A percentile compares a stretch with the other conserved stretches of the same genome.
Conservation (phyloP, 768 basidiomycete species). For the Lactarius deliciosus region DNA sequence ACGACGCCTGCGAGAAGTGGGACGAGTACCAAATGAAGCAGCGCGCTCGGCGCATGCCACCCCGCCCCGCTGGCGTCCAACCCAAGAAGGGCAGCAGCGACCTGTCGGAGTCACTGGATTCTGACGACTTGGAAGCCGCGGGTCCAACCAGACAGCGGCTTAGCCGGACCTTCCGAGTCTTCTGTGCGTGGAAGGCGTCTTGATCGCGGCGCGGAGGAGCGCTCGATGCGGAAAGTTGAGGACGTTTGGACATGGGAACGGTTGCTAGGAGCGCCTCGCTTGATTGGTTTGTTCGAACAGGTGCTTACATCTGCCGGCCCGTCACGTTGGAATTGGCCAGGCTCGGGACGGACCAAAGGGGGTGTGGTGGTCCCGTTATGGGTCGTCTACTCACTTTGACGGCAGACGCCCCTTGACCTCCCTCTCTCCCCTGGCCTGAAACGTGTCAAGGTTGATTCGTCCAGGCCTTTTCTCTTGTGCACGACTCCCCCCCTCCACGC, state of each 20-base stretch:
- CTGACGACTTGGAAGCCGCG: conserved; percentile 18
- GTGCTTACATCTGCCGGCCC: conserved; percentile 3
- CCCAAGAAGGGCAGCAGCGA: conserved; percentile 14
- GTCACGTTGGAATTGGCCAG: neutral
- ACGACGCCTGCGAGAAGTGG: conserved; percentile 58
- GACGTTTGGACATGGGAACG: conserved; percentile 15
- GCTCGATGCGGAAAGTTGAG: conserved; percentile 1
- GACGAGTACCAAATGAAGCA: conserved; percentile 47
- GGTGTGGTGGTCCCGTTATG: conserved; percentile 11
- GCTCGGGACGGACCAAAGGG: conserved; percentile 4
- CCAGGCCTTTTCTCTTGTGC: neutral
- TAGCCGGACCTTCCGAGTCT: conserved; percentile 55
- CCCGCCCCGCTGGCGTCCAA: conserved; percentile 1
- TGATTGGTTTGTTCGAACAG: conserved; percentile 1
- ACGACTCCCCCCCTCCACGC: neutral
- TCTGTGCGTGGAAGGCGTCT: conserved; percentile 57
- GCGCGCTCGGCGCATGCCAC: conserved; percentile 28
- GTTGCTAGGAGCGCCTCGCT: conserved; percentile 19
- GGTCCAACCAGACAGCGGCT: conserved; percentile 36
- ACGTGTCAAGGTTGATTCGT: conserved; percentile 5
- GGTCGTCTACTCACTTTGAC: conserved; percentile 7
- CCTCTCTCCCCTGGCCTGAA: conserved; percentile 12
- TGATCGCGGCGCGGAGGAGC: conserved; percentile 12
- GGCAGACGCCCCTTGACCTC: conserved; percentile 7
- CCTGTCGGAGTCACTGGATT: conserved; percentile 1